These are phyloP conservation scores for Cyberlindnera galapagoensis DNA, from an alignment of 805 yeast genomes.

Conservation along the genomic window DNA sequence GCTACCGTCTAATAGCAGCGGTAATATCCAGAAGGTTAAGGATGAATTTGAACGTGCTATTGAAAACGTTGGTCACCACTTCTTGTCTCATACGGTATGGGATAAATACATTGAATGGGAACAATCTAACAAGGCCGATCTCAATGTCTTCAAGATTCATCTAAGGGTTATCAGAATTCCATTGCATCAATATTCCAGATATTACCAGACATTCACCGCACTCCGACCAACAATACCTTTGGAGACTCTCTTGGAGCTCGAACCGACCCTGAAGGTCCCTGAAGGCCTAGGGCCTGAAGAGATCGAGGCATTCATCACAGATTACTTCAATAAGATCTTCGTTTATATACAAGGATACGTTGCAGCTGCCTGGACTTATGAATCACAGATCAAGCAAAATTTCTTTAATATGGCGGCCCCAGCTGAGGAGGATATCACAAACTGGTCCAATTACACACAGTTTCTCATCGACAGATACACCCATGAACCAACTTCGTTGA, in stretches of 20 bases:
- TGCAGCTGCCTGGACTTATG: constrained; percentile 58
- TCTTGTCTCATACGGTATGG: constrained; percentile 78
- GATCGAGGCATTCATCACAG: constrained; percentile 15
- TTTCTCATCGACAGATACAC: constrained; percentile 37
- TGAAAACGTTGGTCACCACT: constrained; percentile 56
- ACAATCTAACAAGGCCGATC: constrained; percentile 30
- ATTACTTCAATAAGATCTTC: constrained; percentile 12
- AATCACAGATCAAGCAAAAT: constrained; percentile 52
- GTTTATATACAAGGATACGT: constrained; percentile 17
- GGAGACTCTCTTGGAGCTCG: constrained; percentile 11
- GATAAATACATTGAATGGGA: constrained; percentile 67
- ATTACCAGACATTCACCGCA: constrained; percentile 45
- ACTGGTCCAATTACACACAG: constrained; percentile 62
- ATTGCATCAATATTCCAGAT: constrained; percentile 79
- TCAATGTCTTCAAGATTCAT: constrained; percentile 35
- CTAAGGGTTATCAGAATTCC: constrained; percentile 52
- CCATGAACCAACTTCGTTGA: constrained; percentile 12
- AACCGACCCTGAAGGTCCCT: constrained; percentile 17
- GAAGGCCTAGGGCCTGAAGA: constrained; percentile 11
- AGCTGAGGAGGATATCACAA: constrained; percentile 34
- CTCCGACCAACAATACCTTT: constrained; percentile 17
- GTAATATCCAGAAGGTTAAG: constrained; percentile 30
- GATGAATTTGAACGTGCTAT: constrained; percentile 43
- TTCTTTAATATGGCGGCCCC: constrained; percentile 48
- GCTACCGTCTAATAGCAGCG: constrained; percentile 35